These are phyloP conservation scores for Keqinozyma sinolaborantium DNA, from an alignment of 1,139 yeast genomes.

Conservation along the genomic window DNA sequence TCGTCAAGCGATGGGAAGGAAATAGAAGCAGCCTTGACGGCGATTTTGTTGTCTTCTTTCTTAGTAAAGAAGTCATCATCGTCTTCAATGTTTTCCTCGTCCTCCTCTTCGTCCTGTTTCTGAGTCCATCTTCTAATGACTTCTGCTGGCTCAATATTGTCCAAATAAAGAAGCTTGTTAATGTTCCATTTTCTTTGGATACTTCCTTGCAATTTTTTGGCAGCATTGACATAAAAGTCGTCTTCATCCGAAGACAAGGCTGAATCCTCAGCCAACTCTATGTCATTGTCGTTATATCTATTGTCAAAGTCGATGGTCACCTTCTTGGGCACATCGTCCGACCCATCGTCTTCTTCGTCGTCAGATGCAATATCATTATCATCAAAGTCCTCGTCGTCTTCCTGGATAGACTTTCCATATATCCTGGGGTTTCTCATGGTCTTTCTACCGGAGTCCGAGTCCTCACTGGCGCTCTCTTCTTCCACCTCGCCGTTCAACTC, in stretches of 20 bases:
- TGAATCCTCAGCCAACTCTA: constrained; percentile 49
- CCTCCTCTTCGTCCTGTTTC: constrained; percentile 41
- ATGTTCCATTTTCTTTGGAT: constrained; percentile 65
- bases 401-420: constrained; percentile 50
- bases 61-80: constrained; percentile 65
- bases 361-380: constrained; percentile 48
- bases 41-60: constrained; percentile 37
- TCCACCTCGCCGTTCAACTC: constrained; percentile 40
- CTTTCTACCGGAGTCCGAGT: constrained; percentile 48
- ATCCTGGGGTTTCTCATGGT: constrained; percentile 57
- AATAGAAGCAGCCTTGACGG: constrained; percentile 30
- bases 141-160: constrained; percentile 70
- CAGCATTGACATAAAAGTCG: constrained; percentile 38
- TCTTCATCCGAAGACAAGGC: constrained; percentile 41
- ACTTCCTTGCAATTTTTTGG: constrained; percentile 42
- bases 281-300: constrained; percentile 42
- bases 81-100: constrained; percentile 42
- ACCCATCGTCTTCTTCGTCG: constrained; percentile 26
- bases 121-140: constrained; percentile 74
- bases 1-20: constrained; percentile 46
- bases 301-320: constrained; percentile 50
- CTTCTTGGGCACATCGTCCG: constrained; percentile 34
- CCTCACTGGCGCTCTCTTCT: constrained; percentile 28
- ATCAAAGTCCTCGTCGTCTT: constrained; percentile 46
- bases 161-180: constrained; percentile 74